phyloP scores from a whole-genome alignment of 129 eudicot species.

The Flaveria robusta region DNA sequence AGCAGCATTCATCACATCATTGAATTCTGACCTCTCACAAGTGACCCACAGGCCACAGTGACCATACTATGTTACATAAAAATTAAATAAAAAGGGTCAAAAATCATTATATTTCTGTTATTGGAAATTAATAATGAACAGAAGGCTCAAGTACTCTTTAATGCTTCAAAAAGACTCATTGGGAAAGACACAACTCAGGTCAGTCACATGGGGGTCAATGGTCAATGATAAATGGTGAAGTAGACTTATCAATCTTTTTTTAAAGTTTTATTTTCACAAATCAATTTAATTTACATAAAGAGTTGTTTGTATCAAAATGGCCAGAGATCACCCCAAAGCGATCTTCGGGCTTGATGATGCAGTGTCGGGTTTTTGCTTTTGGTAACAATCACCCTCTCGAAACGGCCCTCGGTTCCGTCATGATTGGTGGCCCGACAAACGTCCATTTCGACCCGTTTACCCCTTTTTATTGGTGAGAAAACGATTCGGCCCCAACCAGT shows the following conservation, averaged over 20 bases:
- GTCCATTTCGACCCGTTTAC: conserved; percentile 76
- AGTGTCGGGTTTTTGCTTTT: conserved; percentile 63
- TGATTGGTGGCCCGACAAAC: conserved; percentile 71
- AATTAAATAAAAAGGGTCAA: neutral
- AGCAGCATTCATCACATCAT: conserved; percentile 21
- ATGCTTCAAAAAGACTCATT: conserved; percentile 9
- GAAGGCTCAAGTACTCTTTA: conserved; percentile 9
- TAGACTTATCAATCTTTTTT: neutral
- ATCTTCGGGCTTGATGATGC: conserved; percentile 81
- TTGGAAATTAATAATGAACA: neutral
- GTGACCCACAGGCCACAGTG: neutral
- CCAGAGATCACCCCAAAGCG: conserved; percentile 97
- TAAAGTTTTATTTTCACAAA: neutral
- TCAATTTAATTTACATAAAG: conserved; percentile 10
- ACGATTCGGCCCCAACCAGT: conserved; percentile 94
- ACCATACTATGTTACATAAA: conserved; percentile 3
- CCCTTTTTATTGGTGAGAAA: conserved; percentile 63
- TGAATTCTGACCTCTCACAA: conserved; percentile 12
- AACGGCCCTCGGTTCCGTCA: conserved; percentile 76
- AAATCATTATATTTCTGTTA: neutral
- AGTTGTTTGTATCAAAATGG: conserved; percentile 47
- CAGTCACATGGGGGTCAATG: conserved; percentile 7
- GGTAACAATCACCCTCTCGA: conserved; percentile 67
- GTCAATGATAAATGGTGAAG: conserved; percentile 18
- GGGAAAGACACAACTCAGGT: conserved; percentile 19